Conservation (phyloP, 257 asterid genomes). For the Striga asiatica region DNA sequence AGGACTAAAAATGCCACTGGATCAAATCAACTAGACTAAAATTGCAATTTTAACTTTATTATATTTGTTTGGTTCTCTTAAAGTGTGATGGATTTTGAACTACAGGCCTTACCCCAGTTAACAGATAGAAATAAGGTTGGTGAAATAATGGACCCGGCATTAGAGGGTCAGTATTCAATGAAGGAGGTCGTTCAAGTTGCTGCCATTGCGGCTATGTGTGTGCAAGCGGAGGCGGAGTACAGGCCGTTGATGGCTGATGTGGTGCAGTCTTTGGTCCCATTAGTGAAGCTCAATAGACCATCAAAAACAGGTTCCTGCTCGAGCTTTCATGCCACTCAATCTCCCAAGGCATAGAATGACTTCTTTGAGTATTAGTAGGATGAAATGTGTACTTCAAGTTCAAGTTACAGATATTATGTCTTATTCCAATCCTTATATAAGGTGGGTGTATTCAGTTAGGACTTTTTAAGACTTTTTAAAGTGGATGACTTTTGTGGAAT, state of each 20-base stretch:
- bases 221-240: conserved; percentile 86
- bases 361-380: too few relatives aligned
- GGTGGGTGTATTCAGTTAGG: too few relatives aligned
- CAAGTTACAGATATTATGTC: too few relatives aligned
- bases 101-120: conserved; percentile 67
- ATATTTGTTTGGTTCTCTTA: too few relatives aligned
- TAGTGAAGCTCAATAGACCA: conserved; percentile 42
- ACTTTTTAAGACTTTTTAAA: too few relatives aligned
- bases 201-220: conserved; percentile 92
- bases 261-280: conserved; percentile 80
- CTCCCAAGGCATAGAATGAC: conserved; percentile 31
- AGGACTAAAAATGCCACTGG: too few relatives aligned
- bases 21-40: too few relatives aligned
- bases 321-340: conserved; percentile 26
- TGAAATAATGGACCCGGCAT: conserved; percentile 66
- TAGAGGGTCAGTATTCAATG: conserved; percentile 78
- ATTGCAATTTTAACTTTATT: too few relatives aligned
- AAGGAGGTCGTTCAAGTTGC: conserved; percentile 87
- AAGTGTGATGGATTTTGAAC: too few relatives aligned
- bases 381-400: too few relatives aligned
- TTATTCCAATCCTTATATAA: too few relatives aligned
- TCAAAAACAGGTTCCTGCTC: conserved; percentile 33
- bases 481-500: too few relatives aligned
- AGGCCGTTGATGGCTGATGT: conserved; percentile 88
- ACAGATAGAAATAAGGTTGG: conserved; percentile 78